Conservation (phyloP, 2,329 filamentous ascomycete species). For the Cryoendolithus antarcticus region DNA sequence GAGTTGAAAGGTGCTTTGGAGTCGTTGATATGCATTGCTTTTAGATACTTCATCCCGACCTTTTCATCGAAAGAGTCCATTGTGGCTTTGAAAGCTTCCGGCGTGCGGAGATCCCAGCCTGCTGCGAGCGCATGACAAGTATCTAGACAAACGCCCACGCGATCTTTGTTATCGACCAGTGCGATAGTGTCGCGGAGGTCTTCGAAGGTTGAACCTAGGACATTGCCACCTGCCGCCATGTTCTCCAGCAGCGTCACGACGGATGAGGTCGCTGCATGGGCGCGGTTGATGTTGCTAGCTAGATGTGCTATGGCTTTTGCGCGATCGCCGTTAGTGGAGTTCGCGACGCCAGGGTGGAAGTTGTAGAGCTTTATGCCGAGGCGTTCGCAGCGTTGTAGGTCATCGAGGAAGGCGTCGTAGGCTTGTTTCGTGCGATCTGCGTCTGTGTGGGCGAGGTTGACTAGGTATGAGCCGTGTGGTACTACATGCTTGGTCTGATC, state of each 20-base stretch:
- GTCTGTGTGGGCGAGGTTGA: constrained; percentile 85
- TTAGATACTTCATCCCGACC: constrained; percentile 68
- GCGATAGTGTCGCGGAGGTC: constrained; percentile 78
- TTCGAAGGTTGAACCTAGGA: constrained; percentile 73
- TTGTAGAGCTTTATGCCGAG: constrained; percentile 88
- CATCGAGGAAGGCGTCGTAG: constrained; percentile 75
- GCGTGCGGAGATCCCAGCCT: constrained; percentile 76
- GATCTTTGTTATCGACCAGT: constrained; percentile 63
- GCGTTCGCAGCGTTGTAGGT: constrained; percentile 70
- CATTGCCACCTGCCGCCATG: constrained; percentile 83
- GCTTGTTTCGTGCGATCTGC: constrained; percentile 70
- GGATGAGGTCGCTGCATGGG: constrained; percentile 57
- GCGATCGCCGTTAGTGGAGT: constrained; percentile 46
- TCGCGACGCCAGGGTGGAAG: constrained; percentile 84
- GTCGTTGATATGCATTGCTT: constrained; percentile 86
- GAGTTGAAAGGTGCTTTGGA: constrained; percentile 80
- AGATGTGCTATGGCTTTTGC: constrained; percentile 64
- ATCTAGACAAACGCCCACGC: constrained; percentile 89
- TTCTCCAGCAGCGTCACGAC: constrained; percentile 87
- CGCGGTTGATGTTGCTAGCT: constrained; percentile 67
- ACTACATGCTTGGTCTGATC: constrained; percentile 62
- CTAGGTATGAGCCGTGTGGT: constrained; percentile 90
- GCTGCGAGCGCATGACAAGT: constrained; percentile 95
- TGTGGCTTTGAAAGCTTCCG: constrained; percentile 59
- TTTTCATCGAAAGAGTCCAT: constrained; percentile 63